Evolutionary conservation across 495 filamentous ascomycete species (phyloP).

Genomic region (Neurospora sp.): DNA sequence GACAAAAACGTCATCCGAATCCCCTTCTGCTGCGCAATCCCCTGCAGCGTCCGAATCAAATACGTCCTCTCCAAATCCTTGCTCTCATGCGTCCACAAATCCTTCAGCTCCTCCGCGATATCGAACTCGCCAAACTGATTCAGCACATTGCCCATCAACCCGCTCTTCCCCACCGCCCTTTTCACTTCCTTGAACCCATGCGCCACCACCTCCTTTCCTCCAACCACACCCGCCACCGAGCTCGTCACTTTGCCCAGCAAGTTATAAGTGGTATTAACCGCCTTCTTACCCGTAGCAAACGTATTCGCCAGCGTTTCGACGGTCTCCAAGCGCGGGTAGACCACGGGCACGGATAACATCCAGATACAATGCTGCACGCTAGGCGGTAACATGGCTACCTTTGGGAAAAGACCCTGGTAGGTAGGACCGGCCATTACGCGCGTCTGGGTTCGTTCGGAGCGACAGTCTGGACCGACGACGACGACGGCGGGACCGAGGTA

Average conservation of each 20-base stretch:
- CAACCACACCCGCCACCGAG: slow-evolving; percentile 87
- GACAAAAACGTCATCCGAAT: slow-evolving; percentile 94
- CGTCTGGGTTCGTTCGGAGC: slow-evolving; percentile 79
- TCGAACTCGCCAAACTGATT: slow-evolving; percentile 98
- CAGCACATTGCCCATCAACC: slow-evolving; percentile 86
- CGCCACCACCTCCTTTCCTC: slow-evolving; percentile 82
- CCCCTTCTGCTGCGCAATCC: slow-evolving; percentile 85
- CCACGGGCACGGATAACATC: slow-evolving; percentile 82
- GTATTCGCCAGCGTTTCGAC: slow-evolving; percentile 84
- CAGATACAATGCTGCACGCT: slow-evolving; percentile 92
- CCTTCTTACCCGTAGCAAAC: slow-evolving; percentile 90
- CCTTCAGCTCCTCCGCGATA: slow-evolving; percentile 83
- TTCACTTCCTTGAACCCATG: slow-evolving; percentile 91
- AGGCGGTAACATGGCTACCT: slow-evolving; percentile 82
- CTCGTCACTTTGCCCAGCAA: slow-evolving; percentile 87
- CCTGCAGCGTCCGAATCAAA: slow-evolving; percentile 87
- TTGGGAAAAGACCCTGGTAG: slow-evolving; percentile 94
- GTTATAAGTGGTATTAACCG: slow-evolving; percentile 91
- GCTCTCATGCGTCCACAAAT: slow-evolving; percentile 96
- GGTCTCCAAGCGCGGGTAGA: slow-evolving; percentile 86
- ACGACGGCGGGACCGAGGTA: slow-evolving; percentile 87
- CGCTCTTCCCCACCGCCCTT: slow-evolving; percentile 87
- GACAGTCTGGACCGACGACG: slow-evolving; percentile 79
- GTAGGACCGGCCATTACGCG: slow-evolving; percentile 95
- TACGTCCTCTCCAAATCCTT: slow-evolving; percentile 98